phyloP scores from a whole-genome alignment of 75 land plant species.

The Cupressus sempervirens region DNA sequence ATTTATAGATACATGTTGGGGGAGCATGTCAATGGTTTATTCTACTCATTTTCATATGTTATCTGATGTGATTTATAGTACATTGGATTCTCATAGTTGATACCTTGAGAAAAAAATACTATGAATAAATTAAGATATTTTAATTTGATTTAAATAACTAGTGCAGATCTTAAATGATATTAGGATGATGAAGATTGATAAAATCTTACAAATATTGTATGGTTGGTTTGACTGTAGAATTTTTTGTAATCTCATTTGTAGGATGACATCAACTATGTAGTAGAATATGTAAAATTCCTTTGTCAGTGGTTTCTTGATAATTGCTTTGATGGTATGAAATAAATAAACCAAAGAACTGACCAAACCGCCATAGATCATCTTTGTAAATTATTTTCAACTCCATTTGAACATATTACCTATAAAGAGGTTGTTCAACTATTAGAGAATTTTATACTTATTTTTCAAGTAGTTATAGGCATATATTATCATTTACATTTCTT shows the following conservation, averaged over 20 bases:
- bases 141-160: too few relatives aligned
- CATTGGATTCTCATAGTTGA: too few relatives aligned
- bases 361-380: conserved; percentile 71
- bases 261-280: conserved; percentile 99
- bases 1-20: not conserved
- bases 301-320: conserved; percentile 95
- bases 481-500: too few relatives aligned
- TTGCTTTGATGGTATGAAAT: conserved; percentile 92
- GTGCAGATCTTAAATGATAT: too few relatives aligned
- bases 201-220: too few relatives aligned
- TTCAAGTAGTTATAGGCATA: not conserved
- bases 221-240: not conserved
- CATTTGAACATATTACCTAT: conserved; percentile 78
- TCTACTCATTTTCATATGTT: too few relatives aligned
- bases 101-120: too few relatives aligned
- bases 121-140: too few relatives aligned
- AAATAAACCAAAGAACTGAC: conserved; percentile 68
- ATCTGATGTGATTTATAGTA: too few relatives aligned
- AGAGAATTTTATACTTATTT: conserved; percentile 32
- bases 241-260: conserved; percentile 25
- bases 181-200: too few relatives aligned
- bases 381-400: conserved; percentile 57
- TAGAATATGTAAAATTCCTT: conserved; percentile 84
- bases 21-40: too few relatives aligned
- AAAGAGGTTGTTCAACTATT: conserved; percentile 77